Conservation (phyloP, 2,329 filamentous ascomycete genomes). For the Penicillium sp. region DNA sequence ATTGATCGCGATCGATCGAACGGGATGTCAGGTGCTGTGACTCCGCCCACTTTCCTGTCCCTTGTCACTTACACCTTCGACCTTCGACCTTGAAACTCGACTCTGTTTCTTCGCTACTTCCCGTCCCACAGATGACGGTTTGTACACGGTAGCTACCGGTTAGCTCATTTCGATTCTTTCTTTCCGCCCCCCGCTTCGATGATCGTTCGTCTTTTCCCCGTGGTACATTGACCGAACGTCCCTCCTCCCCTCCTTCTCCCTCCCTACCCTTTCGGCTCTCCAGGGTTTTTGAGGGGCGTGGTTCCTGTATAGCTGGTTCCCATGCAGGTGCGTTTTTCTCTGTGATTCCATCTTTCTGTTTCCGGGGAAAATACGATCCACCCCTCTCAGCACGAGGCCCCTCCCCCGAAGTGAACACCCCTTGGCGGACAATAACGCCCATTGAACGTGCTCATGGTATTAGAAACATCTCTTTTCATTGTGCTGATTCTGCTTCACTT, state of each 20-base stretch:
- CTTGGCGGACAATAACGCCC: neutral
- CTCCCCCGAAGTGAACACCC: neutral
- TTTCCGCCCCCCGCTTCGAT: constrained; percentile 39
- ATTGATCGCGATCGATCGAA: constrained; percentile 1
- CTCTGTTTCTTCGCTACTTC: constrained; percentile 3
- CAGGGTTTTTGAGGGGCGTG: constrained; percentile 25
- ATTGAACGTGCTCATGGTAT: neutral
- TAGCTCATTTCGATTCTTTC: constrained; percentile 13
- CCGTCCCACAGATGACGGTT: constrained; percentile 19
- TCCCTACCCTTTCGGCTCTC: constrained; percentile 24
- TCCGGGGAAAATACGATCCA: neutral
- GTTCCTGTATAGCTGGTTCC: constrained; percentile 29
- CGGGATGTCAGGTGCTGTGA: constrained; percentile 4
- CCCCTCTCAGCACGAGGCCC: constrained; percentile 3
- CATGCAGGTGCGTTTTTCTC: constrained; percentile 37
- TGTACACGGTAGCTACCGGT: constrained; percentile 14
- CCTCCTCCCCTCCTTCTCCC: constrained; percentile 17
- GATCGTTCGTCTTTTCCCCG: constrained; percentile 34
- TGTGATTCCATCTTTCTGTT: constrained; percentile 1
- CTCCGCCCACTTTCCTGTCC: constrained; percentile 4
- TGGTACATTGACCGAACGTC: constrained; percentile 36
- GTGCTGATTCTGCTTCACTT: constrained; percentile 10
- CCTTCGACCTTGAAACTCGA: neutral
- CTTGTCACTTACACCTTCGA: neutral
- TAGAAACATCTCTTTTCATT: neutral